Base-by-base conservation (phyloP, 2,329 filamentous ascomycete genomes). In the Microdochium paspali region DNA sequence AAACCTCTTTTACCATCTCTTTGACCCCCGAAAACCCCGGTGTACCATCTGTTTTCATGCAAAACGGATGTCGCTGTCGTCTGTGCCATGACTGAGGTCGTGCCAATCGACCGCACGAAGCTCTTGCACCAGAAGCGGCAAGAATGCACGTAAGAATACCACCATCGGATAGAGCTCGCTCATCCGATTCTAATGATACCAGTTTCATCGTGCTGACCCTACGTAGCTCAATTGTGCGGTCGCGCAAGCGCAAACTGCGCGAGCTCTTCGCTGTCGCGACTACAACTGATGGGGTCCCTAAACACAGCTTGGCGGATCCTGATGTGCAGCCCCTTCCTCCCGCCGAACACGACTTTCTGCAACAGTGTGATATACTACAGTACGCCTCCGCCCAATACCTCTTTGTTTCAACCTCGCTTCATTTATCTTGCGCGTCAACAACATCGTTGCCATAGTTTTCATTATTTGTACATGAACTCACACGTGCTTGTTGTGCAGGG, bases 211-310 rank as follows among this genome's bases (percentile, higher is more conserved):
- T 74, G 60, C 66, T 80, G 53, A 79, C 62, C 35, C 23, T 52
- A 52, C 56, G 50, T 63, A 85, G 82, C 70, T 75, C 78, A 78
- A 83, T 85, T 77, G 80, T 86, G 75, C 78, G 77, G 69, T 88
- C 86, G 76, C 85, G 87, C 69, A 93, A 94, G 80, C 84, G 88
- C 68, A 94, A 94, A 76, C 78, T 95, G 65, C 84, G 85, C 66
- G 86, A 93, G 72, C 79, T 95, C 60, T 95, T 86, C 73, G 77
- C 79, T 58, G 80, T 87, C 76, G 84, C 87, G 73, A 85, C 85
- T 66, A 80, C 83, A 66, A 69, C 75, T 61, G 73, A 80, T 66
- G 70, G 72, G 65, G 72, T 82, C 58, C 78, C 79, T 59, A 75
- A 77, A 62, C 69, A 74, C 66, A 71, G 73, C 64, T 72, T 79